These are phyloP conservation scores for Alternaria atra DNA, from an alignment of 2,329 filamentous ascomycete species.

Conservation along the genomic window DNA sequence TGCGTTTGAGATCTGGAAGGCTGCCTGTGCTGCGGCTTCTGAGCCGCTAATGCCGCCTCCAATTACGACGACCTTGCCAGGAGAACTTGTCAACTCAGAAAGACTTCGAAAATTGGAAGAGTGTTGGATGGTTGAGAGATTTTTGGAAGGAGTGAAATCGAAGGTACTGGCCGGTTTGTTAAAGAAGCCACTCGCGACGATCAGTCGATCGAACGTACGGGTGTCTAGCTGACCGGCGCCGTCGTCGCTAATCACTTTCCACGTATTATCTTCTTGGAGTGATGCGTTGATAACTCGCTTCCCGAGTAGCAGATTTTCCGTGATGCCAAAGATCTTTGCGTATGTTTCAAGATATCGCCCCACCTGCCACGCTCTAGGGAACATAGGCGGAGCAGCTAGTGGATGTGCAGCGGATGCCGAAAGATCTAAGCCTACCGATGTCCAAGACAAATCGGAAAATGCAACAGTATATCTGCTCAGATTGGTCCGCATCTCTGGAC, in stretches of 20 bases:
- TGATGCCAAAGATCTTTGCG: conserved; percentile 63
- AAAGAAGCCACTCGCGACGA: conserved; percentile 82
- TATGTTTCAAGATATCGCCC: conserved; percentile 77
- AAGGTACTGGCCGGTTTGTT: conserved; percentile 46
- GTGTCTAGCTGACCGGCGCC: conserved; percentile 18
- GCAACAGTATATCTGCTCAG: conserved; percentile 78
- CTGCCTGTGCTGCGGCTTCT: conserved; percentile 77
- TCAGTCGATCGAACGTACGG: conserved; percentile 70
- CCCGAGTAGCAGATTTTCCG: conserved; percentile 61
- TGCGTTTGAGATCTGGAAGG: conserved; percentile 73
- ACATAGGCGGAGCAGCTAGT: conserved; percentile 60
- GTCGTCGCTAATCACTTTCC: conserved; percentile 29
- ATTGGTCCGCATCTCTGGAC: conserved; percentile 69
- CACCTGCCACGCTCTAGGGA: conserved; percentile 80
- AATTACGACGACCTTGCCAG: conserved; percentile 73
- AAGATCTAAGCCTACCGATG: conserved; percentile 54
- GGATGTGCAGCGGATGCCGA: conserved; percentile 15
- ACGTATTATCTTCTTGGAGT: conserved; percentile 25
- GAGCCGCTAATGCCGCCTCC: conserved; percentile 86
- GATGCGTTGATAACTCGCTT: conserved; percentile 45
- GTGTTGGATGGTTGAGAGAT: conserved; percentile 31
- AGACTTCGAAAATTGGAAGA: conserved; percentile 42
- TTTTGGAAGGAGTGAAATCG: conserved; percentile 9
- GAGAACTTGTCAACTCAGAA: conserved; percentile 22
- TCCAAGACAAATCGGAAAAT: conserved; percentile 74